Conservation (phyloP, 2,329 filamentous ascomycete genomes). For the Xylaria sp. region DNA sequence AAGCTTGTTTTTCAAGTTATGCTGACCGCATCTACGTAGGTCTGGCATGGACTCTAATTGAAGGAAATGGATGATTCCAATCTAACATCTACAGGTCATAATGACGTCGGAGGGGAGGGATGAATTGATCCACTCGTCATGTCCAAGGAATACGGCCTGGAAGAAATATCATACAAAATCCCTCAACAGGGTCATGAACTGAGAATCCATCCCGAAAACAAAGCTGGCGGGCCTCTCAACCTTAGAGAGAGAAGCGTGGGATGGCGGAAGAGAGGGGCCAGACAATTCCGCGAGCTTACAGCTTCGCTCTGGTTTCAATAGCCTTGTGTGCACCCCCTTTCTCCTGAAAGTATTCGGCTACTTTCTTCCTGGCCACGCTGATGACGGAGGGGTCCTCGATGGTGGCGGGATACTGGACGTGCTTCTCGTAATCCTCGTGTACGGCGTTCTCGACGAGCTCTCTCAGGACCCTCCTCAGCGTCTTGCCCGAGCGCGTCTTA, state of each 20-base stretch:
- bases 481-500: constrained; percentile 93
- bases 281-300: constrained; percentile 51
- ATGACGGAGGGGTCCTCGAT: constrained; percentile 84
- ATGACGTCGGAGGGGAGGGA: background rate
- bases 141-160: background rate
- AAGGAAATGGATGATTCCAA: background rate
- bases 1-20: background rate
- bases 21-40: constrained; percentile 4
- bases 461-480: constrained; percentile 80
- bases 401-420: constrained; percentile 81
- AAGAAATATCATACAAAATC: background rate
- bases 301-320: constrained; percentile 62
- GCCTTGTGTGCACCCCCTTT: constrained; percentile 56
- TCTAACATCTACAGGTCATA: background rate
- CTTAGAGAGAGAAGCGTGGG: too few species aligned
- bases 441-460: constrained; percentile 87
- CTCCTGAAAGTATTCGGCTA: constrained; percentile 79
- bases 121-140: background rate
- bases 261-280: background rate
- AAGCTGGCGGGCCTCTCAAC: background rate
- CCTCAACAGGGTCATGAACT: background rate
- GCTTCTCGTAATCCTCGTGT: constrained; percentile 76
- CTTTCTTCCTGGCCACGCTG: constrained; percentile 75
- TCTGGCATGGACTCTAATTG: background rate
- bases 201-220: background rate